phyloP scores from a whole-genome alignment of 805 yeast species.

The Komagataella mondaviorum region DNA sequence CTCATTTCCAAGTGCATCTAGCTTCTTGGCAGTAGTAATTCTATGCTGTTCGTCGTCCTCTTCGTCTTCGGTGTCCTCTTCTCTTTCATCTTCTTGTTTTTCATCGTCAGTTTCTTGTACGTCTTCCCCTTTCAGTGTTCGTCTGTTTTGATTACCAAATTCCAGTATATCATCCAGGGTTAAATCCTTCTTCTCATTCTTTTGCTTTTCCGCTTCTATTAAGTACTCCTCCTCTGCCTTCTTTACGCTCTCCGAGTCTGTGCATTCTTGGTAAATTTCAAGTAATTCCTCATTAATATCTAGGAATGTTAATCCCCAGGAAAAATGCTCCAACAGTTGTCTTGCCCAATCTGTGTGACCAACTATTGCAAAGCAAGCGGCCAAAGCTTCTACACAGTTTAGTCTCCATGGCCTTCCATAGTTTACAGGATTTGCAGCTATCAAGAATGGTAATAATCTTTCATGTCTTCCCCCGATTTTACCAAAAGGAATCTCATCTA shows the following conservation, averaged over 20 bases:
- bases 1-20: neutral
- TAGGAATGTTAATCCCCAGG: conserved; percentile 89
- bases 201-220: conserved; percentile 51
- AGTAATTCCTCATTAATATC: conserved; percentile 71
- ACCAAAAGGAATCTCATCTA: conserved; percentile 92
- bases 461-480: conserved; percentile 88
- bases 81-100: conserved; percentile 10
- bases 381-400: conserved; percentile 94
- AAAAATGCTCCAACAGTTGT: conserved; percentile 59
- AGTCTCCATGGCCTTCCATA: conserved; percentile 93
- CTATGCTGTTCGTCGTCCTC: conserved; percentile 11
- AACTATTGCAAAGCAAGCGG: conserved; percentile 92
- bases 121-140: conserved; percentile 8
- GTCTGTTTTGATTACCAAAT: conserved; percentile 64
- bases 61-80: conserved; percentile 11
- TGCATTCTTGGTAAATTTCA: conserved; percentile 62
- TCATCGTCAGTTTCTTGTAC: conserved; percentile 8
- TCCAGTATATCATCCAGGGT: conserved; percentile 57
- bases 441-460: conserved; percentile 77
- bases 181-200: conserved; percentile 37
- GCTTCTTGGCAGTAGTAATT: neutral
- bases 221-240: conserved; percentile 69
- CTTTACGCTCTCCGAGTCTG: conserved; percentile 64
- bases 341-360: conserved; percentile 88
- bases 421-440: conserved; percentile 95